Base-by-base conservation (phyloP, 768 basidiomycete species). In the Candolleomyces eurysporus region DNA sequence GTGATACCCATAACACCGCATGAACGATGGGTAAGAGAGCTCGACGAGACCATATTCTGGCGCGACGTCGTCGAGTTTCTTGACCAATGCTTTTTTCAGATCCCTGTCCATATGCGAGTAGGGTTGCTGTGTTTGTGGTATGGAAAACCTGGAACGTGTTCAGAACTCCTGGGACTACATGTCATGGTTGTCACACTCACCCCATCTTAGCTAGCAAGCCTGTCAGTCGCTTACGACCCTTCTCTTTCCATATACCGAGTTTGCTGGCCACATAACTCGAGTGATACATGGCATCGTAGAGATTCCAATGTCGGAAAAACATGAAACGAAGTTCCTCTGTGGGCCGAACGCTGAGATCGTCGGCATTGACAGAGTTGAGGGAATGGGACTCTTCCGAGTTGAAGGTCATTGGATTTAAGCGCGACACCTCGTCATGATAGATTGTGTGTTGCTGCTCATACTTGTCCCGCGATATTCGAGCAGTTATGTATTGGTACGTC, bases 141-240 rank as follows among this genome's bases (percentile, higher is more conserved):
- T 85, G 2, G 96, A 98, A 72, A 98, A 96, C 2, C 96, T 98
- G 62, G n/a, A 58, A 30, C 4, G 2, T 49, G 36, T 59, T 11
- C 48, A 14, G 10, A 54, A 9, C 36, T 52, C 49, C 14, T 42
- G 46, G 31, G 48, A 46, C 46, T 42, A 26, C 7, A 21, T 56
- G 10, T 17, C 16, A 58, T 32, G 9, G 46, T 19, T 50, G 31
- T 17, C 36, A 52, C 56, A 60, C 82, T 64, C 71, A 98, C 95
- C 97, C 97, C 94, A 99, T 99, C 79, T 98, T 98, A 16, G 97
- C 97, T 22, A 99, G 78, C 54, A 99, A 77, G 8, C 96, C 97
- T 0, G 90, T 92, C 59, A 99, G 76, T 64, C 88, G 84, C 72
- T 94, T 96, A 63, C 91, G 82, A 21, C 97, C 97, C 58, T 87